Evolutionary conservation across 306 rosid genomes (phyloP), one percentile per base, ranked within the genome.

Genomic region (Vigna reflexopilosa): DNA sequence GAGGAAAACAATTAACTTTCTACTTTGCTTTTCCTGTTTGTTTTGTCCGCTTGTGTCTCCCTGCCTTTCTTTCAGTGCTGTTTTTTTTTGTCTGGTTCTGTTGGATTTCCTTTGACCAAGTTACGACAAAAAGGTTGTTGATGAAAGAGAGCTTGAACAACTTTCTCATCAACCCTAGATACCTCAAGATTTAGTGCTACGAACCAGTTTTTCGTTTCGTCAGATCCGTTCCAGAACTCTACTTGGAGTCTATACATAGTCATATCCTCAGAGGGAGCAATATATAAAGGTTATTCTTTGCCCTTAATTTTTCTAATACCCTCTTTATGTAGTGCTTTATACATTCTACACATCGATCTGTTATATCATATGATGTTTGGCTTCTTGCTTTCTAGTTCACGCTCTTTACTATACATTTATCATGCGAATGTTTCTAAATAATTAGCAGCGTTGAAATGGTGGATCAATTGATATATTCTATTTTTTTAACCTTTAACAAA

Each of bases 91-190:
- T 62, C 68, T 62, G 45, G 68, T 62, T 32, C 68, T 62, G 45
- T 62, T 62, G 47, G 68, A 62, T 62, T 62, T 62, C 47, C 17
- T 62, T 62, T 62, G 68, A 62, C 68, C 68, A 34, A 62, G 45
- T 6, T 62, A 34, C 45, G 9, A 32, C 68, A 62, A 62, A 62
- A 62, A 62, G 68, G 22, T 32, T 62, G 24, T 62, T 62, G 3
- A 62, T 7, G 24, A 62, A 16, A 62, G 68, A 32, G 12, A 62
- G 24, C 24, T 32, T 62, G 9, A 15, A 34, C 68, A 15, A 32
- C 6, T 62, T 62, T 62, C 68, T 32, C 68, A 15, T 62, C 68
- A 6, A 34, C 68, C 68, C 5, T 62, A 34, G 34, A 62, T 16
- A 62, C 6, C 68, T 15, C 17, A 26, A 34, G 47, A 62, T 32